A percentile compares a stretch with the other conserved stretches of the same genome.
phyloP scores from a whole-genome alignment of 352 stramenopile genomes.

The Globisporangium nodosum region DNA sequence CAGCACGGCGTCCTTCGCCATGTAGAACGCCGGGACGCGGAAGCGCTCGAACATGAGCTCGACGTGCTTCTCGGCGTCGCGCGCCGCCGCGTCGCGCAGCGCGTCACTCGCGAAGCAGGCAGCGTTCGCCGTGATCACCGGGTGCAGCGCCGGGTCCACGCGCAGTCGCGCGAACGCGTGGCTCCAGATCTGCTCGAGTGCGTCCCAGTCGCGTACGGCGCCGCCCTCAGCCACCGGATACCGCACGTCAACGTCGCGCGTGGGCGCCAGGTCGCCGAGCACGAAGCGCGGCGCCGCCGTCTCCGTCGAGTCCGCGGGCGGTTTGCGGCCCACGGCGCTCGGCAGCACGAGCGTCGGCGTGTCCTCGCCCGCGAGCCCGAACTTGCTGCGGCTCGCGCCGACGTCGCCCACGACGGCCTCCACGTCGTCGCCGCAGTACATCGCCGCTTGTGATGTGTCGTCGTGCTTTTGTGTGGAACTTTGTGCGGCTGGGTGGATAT shows the following conservation, averaged over 20 bases:
- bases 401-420: constrained; percentile 94
- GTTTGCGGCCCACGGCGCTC: constrained; percentile 50
- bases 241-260: constrained; percentile 53
- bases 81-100: constrained; percentile 40
- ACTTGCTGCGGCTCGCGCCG: constrained; percentile 87
- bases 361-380: constrained; percentile 94
- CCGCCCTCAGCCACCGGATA: constrained; percentile 44
- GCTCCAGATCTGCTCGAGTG: constrained; percentile 79
- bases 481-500: background rate
- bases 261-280: constrained; percentile 51
- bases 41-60: constrained; percentile 94
- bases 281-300: constrained; percentile 13
- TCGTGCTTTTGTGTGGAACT: background rate
- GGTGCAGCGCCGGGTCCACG: constrained; percentile 61
- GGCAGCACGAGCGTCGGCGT: constrained; percentile 87
- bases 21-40: constrained; percentile 84
- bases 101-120: constrained; percentile 74
- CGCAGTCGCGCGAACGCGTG: constrained; percentile 70
- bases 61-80: constrained; percentile 76
- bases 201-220: constrained; percentile 77
- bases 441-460: constrained; percentile 17
- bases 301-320: background rate
- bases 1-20: constrained; percentile 87
- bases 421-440: constrained; percentile 97
- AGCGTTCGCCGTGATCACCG: constrained; percentile 68